Conservation (phyloP, 2,329 filamentous ascomycete species). For the Didymella keratinophila region DNA sequence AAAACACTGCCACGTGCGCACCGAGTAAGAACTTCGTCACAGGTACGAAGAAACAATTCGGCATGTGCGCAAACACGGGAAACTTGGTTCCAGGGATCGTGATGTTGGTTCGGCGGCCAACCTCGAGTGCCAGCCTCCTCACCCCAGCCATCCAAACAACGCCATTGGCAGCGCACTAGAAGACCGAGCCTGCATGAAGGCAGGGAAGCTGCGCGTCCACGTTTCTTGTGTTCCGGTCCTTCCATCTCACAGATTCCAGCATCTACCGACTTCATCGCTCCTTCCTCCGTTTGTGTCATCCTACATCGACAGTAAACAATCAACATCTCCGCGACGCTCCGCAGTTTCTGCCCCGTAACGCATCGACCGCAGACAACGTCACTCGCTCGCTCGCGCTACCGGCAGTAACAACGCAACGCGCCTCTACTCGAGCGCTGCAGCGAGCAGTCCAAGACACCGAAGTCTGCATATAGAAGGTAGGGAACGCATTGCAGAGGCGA, state of each 20-base stretch:
- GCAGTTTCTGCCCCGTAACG: slow-evolving; percentile 18
- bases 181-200: slow-evolving; percentile 9
- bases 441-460: background rate
- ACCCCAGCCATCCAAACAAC: slow-evolving; percentile 18
- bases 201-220: slow-evolving; percentile 8
- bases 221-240: background rate
- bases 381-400: slow-evolving; percentile 16
- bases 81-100: slow-evolving; percentile 8
- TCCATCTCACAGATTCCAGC: background rate
- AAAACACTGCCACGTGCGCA: slow-evolving; percentile 4
- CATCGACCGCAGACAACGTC: slow-evolving; percentile 19
- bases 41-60: background rate
- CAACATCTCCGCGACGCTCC: slow-evolving; percentile 12
- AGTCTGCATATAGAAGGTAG: background rate
- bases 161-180: slow-evolving; percentile 17
- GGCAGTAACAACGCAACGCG: slow-evolving; percentile 7
- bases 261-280: slow-evolving; percentile 1
- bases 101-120: slow-evolving; percentile 16
- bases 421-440: slow-evolving; percentile 1
- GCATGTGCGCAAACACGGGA: slow-evolving; percentile 2
- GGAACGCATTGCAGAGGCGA: background rate
- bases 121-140: slow-evolving; percentile 18
- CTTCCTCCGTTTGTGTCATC: background rate
- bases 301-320: background rate
- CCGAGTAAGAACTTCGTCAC: slow-evolving; percentile 1